Evolutionary conservation across 371 early-diverging fungal genomes (phyloP).

Genomic region (Syncephalastrum contaminatum): DNA sequence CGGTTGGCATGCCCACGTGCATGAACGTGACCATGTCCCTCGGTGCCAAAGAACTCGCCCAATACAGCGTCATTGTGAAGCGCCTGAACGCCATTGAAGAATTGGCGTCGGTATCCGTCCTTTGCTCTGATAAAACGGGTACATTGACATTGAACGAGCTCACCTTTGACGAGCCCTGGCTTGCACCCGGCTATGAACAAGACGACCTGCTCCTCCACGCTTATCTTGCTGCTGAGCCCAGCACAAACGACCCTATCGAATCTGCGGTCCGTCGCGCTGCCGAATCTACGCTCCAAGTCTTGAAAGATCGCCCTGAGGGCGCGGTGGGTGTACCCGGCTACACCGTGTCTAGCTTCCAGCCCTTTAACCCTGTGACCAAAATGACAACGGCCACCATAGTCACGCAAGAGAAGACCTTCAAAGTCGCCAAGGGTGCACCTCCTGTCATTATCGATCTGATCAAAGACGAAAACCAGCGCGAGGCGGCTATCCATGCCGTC

Average conservation of each 20-base stretch:
- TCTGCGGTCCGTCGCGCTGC: constrained; percentile 87
- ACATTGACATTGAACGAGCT: constrained; percentile 92
- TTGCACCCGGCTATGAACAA: constrained; percentile 67
- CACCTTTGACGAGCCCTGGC: constrained; percentile 86
- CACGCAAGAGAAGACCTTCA: constrained; percentile 68
- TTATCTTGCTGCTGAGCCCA: constrained; percentile 87
- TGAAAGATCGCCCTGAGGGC: constrained; percentile 73
- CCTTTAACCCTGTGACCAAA: constrained; percentile 92
- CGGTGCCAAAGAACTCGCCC: constrained; percentile 87
- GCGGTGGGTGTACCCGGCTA: constrained; percentile 75
- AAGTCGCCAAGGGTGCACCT: constrained; percentile 93
- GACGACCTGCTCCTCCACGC: constrained; percentile 86
- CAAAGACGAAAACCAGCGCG: constrained; percentile 65
- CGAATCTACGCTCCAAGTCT: constrained; percentile 83
- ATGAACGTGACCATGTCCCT: constrained; percentile 96
- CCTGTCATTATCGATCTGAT: constrained; percentile 85
- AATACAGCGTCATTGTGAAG: constrained; percentile 92
- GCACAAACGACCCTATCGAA: constrained; percentile 94
- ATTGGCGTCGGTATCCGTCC: constrained; percentile 88
- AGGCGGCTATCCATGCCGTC: constrained; percentile 80
- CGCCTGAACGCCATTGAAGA: constrained; percentile 93
- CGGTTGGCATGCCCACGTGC: constrained; percentile 93
- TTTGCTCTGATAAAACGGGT: constrained; percentile 97
- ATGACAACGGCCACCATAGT: constrained; percentile 87
- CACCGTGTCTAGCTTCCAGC: constrained; percentile 84